These are phyloP conservation scores for Erysimum cheiranthoides DNA, from an alignment of 345 rosid genomes.

Conservation along the genomic window DNA sequence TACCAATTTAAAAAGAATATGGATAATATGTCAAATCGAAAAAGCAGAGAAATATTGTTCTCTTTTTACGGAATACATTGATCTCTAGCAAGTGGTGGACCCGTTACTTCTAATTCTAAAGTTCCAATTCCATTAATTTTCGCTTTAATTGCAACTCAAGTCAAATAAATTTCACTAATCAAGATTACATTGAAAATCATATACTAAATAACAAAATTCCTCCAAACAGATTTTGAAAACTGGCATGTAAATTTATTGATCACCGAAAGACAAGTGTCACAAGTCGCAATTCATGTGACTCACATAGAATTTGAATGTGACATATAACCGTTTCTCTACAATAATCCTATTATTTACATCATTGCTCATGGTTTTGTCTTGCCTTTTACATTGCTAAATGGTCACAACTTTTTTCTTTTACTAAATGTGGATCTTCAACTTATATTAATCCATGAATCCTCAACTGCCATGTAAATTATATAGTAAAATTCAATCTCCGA, in stretches of 20 bases:
- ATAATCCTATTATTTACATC: background rate
- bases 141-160: constrained; percentile 20
- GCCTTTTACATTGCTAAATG: constrained; percentile 9
- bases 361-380: background rate
- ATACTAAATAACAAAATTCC: background rate
- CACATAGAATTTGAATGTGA: constrained; percentile 5
- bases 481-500: background rate
- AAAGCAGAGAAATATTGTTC: background rate
- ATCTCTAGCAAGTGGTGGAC: constrained; percentile 33
- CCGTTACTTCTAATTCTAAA: constrained; percentile 4
- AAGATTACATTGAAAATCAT: background rate
- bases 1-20: background rate
- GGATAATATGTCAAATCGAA: constrained; percentile 8
- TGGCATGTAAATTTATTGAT: constrained; percentile 27
- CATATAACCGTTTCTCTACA: background rate
- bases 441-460: background rate
- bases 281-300: constrained; percentile 35
- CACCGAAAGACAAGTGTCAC: constrained; percentile 8
- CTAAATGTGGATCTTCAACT: background rate
- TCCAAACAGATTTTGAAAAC: constrained; percentile 10
- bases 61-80: constrained; percentile 26
- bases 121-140: background rate
- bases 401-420: background rate
- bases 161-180: background rate
- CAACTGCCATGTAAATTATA: background rate